Base-by-base conservation (phyloP, 2,329 filamentous ascomycete genomes). In the Penicillium sp. region DNA sequence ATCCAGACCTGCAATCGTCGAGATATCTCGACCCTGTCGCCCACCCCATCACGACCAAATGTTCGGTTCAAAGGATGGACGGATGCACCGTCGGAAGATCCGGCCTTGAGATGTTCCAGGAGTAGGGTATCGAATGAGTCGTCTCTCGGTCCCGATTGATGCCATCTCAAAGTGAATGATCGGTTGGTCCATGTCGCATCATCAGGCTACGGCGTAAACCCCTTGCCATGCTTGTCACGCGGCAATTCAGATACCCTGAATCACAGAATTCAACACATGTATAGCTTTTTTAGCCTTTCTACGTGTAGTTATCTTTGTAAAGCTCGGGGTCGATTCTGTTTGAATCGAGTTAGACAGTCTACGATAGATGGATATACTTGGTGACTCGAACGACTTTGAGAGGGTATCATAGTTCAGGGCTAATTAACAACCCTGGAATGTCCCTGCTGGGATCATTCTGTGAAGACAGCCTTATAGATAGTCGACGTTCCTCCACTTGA, bases 401-500 rank as follows among this genome's bases (percentile, higher is more conserved):
- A 20, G 33, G 33, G 33, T 37, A 37, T 23, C 33, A 37, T 35
- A 35, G 25, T 35, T 35, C 10, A 4, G 15, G 10, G 4, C 33
- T 20, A 20, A 20, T 4, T 4, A 33, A 9, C 5, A 7, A 18
- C 20, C 20, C 2, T 15, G 1, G 18, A 12, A 23, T 23, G 5
- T 6, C 15, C 15, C 15, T 20, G n/a, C 18, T 4, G 4, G 8
- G 15, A 4, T 18, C 18, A 2, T 18, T 20, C 9, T 6, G 33
- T 18, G 10, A 20, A 12, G 2, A 12, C 15, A 37, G 3, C 8
- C 1, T 27, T 38, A 49, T 12, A 95, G 69, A 56, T 88, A 83
- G 42, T 83, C 79, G 55, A 90, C 76, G 62, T 88, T 89, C 66
- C 92, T 90, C 65, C 82, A 78, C 72, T 93, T 95, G 72, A 95